These are phyloP conservation scores for Tolypocladium sp. DNA, from an alignment of 2,329 filamentous ascomycete genomes.

Conservation along the genomic window DNA sequence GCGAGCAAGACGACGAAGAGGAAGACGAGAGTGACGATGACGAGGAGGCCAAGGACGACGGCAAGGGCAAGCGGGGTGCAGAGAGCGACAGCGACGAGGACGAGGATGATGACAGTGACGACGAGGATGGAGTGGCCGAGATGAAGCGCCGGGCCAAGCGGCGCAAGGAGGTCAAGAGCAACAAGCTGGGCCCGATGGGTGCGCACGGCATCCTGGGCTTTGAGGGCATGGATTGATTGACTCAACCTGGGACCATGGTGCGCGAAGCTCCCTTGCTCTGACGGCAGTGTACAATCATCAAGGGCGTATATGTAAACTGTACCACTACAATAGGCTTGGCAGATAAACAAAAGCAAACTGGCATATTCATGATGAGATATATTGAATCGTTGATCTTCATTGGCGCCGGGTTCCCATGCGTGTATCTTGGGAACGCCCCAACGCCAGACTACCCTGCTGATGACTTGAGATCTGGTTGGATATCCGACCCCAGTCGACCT, in stretches of 20 bases:
- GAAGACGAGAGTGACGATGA: constrained; percentile 35
- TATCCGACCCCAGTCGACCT: not conserved
- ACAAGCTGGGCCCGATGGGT: constrained; percentile 38
- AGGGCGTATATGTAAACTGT: not conserved
- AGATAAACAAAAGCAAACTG: not conserved
- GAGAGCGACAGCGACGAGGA: constrained; percentile 26
- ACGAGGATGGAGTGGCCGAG: constrained; percentile 21
- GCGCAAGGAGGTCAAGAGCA: constrained; percentile 30
- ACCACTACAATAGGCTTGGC: not conserved
- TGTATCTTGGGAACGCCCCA: not conserved
- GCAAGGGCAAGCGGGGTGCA: constrained; percentile 20
- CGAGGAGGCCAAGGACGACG: constrained; percentile 38
- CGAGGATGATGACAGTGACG: constrained; percentile 22
- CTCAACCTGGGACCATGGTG: not conserved
- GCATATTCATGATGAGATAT: not conserved
- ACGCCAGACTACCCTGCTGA: not conserved
- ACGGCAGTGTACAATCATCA: not conserved
- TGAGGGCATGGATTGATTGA: constrained; percentile 31
- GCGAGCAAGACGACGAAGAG: constrained; percentile 37
- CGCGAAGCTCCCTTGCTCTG: no score
- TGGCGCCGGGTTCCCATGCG: not conserved
- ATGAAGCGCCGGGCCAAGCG: constrained; percentile 37
- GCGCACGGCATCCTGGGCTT: constrained; percentile 43
- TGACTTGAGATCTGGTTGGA: not conserved
- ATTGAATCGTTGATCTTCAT: not conserved